Evolutionary conservation across 257 asterid genomes (phyloP), one percentile per base, ranked within the genome.

Genomic region (Forsythia viridissima): DNA sequence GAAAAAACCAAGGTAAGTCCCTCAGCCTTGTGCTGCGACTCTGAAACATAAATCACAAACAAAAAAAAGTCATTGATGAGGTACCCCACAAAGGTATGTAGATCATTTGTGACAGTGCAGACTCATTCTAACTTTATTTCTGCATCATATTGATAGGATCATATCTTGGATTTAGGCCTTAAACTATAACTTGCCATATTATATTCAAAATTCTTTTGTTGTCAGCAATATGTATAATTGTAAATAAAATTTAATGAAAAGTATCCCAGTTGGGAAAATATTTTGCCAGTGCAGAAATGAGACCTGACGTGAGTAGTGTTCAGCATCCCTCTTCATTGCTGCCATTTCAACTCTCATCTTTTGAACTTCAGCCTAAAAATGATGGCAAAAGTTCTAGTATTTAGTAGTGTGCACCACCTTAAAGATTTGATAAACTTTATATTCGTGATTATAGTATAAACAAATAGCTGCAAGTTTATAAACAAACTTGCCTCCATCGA

Each of bases 281-380:
- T 70, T 55, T 55, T 75, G 69, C 80, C 11, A 63, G 13, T 36
- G 46, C 42, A 52, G 70, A 38, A 34, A 52, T 21, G 18, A 41
- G 36, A 94, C 99, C 92, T 94, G 93, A 70, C 97, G 97, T 48
- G 99, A 96, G 81, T 96, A 96, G 85, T 94, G 99, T 87, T 96
- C 99, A 82, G 98, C 97, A 83, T 96, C 98, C 92, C 99, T 88
- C 89, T 91, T 96, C 96, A 96, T 92, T 75, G 98, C 91, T 87
- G 98, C 97, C 91, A 92, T 91, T 91, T 94, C 98, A 82, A 96
- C 97, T 81, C 99, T 91, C 92, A 91, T 92, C 87, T 96, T 96
- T 82, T 96, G 99, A 84, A 91, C 86, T 85, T 96, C 99, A 77
- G 98, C 97, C 99, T 96, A 88, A 65, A 70, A 75, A 77, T 81